Evolutionary conservation across 768 basidiomycete species (phyloP).

Genomic region (Kwoniella botswanensis): DNA sequence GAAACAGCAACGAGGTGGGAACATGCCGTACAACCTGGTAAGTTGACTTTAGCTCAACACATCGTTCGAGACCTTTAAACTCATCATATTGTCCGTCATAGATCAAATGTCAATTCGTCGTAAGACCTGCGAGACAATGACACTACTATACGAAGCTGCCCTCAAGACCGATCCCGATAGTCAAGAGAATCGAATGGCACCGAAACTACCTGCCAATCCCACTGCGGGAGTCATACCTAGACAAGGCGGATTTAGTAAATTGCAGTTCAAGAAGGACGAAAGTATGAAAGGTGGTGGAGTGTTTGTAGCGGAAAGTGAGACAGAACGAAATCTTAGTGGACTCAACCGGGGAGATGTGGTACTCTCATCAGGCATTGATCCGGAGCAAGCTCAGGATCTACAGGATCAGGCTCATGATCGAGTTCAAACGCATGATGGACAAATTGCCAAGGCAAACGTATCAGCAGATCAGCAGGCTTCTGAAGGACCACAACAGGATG

Average conservation of each 20-base stretch:
- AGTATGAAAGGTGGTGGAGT: slow-evolving; percentile 85
- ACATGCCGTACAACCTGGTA: slow-evolving; percentile 74
- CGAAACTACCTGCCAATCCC: slow-evolving; percentile 72
- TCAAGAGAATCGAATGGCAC: slow-evolving; percentile 61
- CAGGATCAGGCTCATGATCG: neutral
- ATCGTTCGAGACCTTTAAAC: neutral
- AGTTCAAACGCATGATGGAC: neutral
- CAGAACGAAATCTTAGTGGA: slow-evolving; percentile 25
- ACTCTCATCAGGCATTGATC: slow-evolving; percentile 21
- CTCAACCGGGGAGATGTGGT: slow-evolving; percentile 20
- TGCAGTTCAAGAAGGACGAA: slow-evolving; percentile 79
- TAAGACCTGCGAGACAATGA: slow-evolving; percentile 87
- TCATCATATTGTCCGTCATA: slow-evolving; percentile 6
- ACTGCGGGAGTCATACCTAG: slow-evolving; percentile 66
- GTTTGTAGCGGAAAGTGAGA: slow-evolving; percentile 68
- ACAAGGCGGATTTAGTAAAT: slow-evolving; percentile 42
- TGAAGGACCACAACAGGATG: neutral
- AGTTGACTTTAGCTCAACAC: slow-evolving; percentile 18
- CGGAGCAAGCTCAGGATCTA: neutral
- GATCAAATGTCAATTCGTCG: slow-evolving; percentile 92
- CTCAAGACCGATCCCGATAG: slow-evolving; percentile 67
- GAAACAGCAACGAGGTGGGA: slow-evolving; percentile 90
- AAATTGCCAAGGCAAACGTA: neutral
- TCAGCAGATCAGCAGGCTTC: neutral
- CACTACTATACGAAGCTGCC: slow-evolving; percentile 90